These are phyloP conservation scores for Bacidia rubella DNA, from an alignment of 495 filamentous ascomycete genomes.

Conservation along the genomic window DNA sequence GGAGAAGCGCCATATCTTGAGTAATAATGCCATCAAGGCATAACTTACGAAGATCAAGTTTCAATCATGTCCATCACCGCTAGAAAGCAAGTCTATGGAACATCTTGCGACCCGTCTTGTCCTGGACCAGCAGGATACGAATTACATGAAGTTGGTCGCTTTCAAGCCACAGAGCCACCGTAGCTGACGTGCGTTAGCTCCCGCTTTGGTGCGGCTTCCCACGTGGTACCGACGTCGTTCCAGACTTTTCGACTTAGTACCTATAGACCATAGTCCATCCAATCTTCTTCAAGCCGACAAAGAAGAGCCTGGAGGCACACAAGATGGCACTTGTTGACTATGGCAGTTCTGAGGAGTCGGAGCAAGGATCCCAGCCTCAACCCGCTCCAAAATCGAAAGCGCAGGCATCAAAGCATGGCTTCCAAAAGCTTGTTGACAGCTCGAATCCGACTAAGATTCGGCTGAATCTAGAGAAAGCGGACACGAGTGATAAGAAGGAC, in stretches of 20 bases:
- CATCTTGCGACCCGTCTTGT: no score
- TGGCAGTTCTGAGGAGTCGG: conserved; percentile 70
- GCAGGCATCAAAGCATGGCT: conserved; percentile 35
- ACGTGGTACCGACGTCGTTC: background rate
- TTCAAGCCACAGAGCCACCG: no score
- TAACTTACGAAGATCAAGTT: no score
- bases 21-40: no score
- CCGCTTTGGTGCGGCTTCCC: background rate
- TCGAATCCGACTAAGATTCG: conserved; percentile 70
- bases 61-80: no score
- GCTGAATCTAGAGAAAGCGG: conserved; percentile 47
- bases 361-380: conserved; percentile 25
- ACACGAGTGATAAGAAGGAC: conserved; percentile 26
- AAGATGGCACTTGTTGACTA: conserved; percentile 68
- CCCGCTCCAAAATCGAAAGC: conserved; percentile 21
- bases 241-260: background rate
- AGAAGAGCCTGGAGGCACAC: no score
- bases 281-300: no score
- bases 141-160: no score
- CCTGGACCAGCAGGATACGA: no score
- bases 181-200: background rate
- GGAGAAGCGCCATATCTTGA: conserved; percentile 69
- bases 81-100: no score
- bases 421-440: conserved; percentile 66
- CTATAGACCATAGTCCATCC: background rate